Percentiles rank a stretch among this genome's conserved stretches.
These are phyloP conservation scores for Botryosphaeria dothidea DNA, from an alignment of 2,329 filamentous ascomycete species.

Conservation along the genomic window DNA sequence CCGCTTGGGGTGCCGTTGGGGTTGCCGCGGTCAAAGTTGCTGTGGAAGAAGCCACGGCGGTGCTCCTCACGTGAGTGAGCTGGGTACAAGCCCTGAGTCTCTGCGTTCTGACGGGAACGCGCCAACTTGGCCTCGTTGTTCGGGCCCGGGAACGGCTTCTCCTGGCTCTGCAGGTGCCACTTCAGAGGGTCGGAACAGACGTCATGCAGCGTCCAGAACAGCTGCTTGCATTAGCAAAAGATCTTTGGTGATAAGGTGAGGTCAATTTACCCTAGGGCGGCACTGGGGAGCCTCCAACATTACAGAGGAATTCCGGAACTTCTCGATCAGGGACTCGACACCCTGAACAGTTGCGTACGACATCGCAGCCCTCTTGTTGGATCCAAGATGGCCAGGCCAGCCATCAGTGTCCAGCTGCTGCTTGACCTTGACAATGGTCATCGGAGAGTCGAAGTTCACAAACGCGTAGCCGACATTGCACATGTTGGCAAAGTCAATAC, in stretches of 20 bases:
- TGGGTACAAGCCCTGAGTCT: constrained; percentile 16
- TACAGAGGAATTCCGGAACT: constrained; percentile 95
- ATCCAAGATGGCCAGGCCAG: constrained; percentile 49
- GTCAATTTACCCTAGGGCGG: constrained; percentile 71
- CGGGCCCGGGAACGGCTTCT: constrained; percentile 73
- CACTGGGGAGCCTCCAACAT: constrained; percentile 85
- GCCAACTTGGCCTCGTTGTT: constrained; percentile 89
- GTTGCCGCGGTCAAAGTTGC: constrained; percentile 18
- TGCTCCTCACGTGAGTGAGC: constrained; percentile 11
- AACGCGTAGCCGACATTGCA: constrained; percentile 92
- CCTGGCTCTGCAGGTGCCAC: constrained; percentile 55
- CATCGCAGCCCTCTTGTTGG: constrained; percentile 82
- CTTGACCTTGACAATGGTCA: constrained; percentile 65
- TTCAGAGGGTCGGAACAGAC: constrained; percentile 39
- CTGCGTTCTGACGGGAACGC: constrained; percentile 80
- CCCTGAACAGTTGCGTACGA: constrained; percentile 98
- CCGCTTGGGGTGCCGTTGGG: no score
- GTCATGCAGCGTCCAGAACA: constrained; percentile 53
- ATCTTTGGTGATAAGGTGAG: neutral
- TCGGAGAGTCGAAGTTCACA: constrained; percentile 84
- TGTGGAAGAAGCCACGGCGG: neutral
- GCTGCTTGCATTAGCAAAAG: constrained; percentile 17
- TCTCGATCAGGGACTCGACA: constrained; percentile 84
- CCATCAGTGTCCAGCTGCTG: constrained; percentile 19
- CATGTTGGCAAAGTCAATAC: constrained; percentile 63